Base-by-base conservation (phyloP, 805 yeast species). In the Candida germanica region DNA sequence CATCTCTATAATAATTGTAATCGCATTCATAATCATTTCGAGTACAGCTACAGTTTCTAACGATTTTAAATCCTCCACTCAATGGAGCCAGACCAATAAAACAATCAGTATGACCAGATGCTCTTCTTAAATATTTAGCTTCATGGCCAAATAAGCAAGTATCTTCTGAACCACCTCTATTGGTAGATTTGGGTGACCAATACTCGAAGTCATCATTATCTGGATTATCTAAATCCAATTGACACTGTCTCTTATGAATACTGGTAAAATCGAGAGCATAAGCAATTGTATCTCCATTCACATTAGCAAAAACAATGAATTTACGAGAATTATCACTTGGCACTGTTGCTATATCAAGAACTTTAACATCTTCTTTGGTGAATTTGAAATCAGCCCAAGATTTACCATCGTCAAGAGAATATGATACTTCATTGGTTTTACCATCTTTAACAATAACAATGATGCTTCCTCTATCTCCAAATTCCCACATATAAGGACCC, bases 11-110 rank as follows among this genome's bases (percentile, higher is more conserved):
- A 58, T 70, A 89, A 60, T 89, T 89, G 66, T 80, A 87, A 58
- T 93, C 98, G 72, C 98, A 93, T 59, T 93, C 98, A 53, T 67
- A 93, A 49, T 91, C 98, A 35, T 75, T 73, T 58, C 96, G 75
- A 0, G 93, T 72, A 64, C 98, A 93, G 1, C 82, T 55, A 64
- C 98, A 93, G 56, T 85, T 80, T 41, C 77, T 67, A 8, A 73
- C 55, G 9, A 73, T 66, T 45, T 70, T 72, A 51, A 69, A 75
- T 1, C 85, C 88, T 19, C 74, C 65, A 18, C 64, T 55, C 27
- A 85, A 66, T 8, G 73, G 73, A 3, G 80, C 77, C 36, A 75
- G 75, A 10, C 82, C 82, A 43, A 87, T 80, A 51, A 79, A 84
- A 60, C 95, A 91, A 44, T 80, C 76, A 12, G 61, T 43, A 31